A percentile compares a stretch with the other conserved stretches of the same genome.
phyloP scores from a whole-genome alignment of 2,329 filamentous ascomycete species.

The Penicillium italicum region DNA sequence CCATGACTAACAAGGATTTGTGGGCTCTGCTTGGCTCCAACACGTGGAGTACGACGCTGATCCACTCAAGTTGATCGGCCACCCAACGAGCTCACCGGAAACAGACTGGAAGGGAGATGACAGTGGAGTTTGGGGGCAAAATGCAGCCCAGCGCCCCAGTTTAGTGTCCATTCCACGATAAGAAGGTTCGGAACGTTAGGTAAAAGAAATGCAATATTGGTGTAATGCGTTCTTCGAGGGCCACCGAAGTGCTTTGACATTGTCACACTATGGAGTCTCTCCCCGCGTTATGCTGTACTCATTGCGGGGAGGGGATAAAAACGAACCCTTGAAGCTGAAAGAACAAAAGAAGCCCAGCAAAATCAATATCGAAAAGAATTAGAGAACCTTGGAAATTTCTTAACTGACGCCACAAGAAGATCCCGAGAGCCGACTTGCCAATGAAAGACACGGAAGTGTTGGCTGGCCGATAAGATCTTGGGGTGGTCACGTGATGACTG shows the following conservation, averaged over 20 bases:
- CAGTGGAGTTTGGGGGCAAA: constrained; percentile 5
- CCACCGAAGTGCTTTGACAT: not conserved
- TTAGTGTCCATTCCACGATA: constrained; percentile 9
- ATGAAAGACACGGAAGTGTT: not conserved
- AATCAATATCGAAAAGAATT: too few relatives aligned
- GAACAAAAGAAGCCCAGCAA: too few relatives aligned
- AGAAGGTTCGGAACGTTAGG: constrained; percentile 22
- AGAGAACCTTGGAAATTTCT: not conserved
- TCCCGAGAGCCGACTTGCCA: constrained; percentile 5
- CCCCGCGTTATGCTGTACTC: constrained; percentile 10
- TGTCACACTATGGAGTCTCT: constrained; percentile 9
- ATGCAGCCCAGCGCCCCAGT: constrained; percentile 1
- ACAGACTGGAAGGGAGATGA: not conserved
- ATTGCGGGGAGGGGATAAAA: not conserved
- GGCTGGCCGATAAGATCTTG: constrained; percentile 1
- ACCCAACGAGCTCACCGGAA: constrained; percentile 15
- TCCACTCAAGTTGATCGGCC: constrained; percentile 14
- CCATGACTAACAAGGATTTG: constrained; percentile 13
- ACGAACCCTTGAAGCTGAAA: too few relatives aligned
- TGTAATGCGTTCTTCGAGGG: not conserved
- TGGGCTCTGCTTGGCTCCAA: constrained; percentile 11
- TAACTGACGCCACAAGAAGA: not conserved
- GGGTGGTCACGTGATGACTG: not conserved
- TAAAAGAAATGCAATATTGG: constrained; percentile 24
- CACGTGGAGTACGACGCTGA: constrained; percentile 24